A percentile compares a stretch with the other conserved stretches of the same genome.
Evolutionary conservation across 139 green algal species (phyloP).

Genomic region (Tetradesmus lagerheimii): DNA sequence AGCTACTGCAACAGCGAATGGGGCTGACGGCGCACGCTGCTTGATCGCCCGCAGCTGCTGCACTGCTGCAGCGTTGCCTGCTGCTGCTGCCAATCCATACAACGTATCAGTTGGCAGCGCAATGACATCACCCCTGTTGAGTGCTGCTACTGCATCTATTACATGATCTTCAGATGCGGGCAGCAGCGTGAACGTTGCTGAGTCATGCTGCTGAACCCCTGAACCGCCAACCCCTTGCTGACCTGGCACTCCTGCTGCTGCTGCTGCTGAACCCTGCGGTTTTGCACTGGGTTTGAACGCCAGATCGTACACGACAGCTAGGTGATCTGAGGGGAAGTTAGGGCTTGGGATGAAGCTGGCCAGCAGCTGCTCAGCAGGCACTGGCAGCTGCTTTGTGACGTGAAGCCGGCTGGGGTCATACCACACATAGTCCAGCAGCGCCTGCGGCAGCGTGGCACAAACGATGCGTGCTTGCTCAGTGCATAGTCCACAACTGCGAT

Average conservation of each 20-base stretch:
- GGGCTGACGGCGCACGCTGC: conserved; percentile 46
- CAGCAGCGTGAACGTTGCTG: conserved; percentile 16
- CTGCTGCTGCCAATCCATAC: conserved; percentile 69
- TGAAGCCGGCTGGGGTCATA: conserved; percentile 52
- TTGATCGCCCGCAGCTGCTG: conserved; percentile 74
- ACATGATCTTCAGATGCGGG: conserved; percentile 6
- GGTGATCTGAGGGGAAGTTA: conserved; percentile 88
- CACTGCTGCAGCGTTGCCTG: conserved; percentile 51
- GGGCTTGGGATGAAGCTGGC: conserved; percentile 79
- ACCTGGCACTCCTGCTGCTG: not conserved
- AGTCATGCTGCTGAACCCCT: not conserved
- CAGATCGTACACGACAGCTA: conserved; percentile 71
- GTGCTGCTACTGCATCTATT: conserved; percentile 11
- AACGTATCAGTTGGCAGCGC: conserved; percentile 78
- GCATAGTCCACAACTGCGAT: no score
- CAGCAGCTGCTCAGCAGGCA: conserved; percentile 68
- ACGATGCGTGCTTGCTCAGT: not conserved
- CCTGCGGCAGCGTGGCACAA: not conserved
- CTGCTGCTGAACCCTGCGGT: not conserved
- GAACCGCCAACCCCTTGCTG: not conserved
- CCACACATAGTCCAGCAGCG: conserved; percentile 43
- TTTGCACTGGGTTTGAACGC: not conserved
- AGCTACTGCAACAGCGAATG: conserved; percentile 77
- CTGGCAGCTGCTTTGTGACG: conserved; percentile 58
- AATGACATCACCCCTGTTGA: conserved; percentile 29